Conservation (phyloP, 805 yeast species). For the Metschnikowia aberdeeniae region DNA sequence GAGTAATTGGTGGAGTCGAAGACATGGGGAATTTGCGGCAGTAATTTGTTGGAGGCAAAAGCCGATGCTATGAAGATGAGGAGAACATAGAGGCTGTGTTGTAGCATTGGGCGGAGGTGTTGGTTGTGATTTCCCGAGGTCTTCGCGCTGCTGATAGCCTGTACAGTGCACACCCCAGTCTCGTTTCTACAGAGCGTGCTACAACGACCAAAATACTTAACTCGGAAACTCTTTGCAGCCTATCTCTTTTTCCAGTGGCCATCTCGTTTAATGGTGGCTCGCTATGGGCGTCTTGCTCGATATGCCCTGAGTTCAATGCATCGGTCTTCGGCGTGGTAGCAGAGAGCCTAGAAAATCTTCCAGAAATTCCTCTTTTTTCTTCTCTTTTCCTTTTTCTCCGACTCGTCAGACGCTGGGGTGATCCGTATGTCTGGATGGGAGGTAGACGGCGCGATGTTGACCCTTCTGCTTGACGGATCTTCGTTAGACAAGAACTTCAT, state of each 20-base stretch:
- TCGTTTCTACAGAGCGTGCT: too few relatives aligned
- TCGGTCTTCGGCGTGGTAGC: not conserved
- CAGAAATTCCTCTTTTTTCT: conserved; percentile 31
- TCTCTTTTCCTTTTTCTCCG: conserved; percentile 22
- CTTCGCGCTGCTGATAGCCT: conserved; percentile 4
- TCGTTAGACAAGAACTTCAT: conserved; percentile 40
- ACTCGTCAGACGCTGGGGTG: conserved; percentile 9
- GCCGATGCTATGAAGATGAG: not conserved
- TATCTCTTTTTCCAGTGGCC: too few relatives aligned
- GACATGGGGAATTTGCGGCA: not conserved
- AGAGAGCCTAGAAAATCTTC: conserved; percentile 25
- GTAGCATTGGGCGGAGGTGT: not conserved
- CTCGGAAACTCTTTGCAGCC: too few relatives aligned
- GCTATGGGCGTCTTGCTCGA: not conserved
- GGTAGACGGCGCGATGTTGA: conserved; percentile 31
- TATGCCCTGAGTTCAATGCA: not conserved
- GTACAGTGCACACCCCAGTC: not conserved
- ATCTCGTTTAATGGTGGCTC: too few relatives aligned
- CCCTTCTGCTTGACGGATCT: conserved; percentile 18
- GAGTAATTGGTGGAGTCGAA: not conserved
- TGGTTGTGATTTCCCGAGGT: too few relatives aligned
- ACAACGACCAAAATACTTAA: too few relatives aligned
- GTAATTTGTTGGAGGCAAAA: not conserved
- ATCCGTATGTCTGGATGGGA: conserved; percentile 36
- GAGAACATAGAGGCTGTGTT: not conserved